Percentiles rank a stretch among this genome's conserved stretches.
Conservation (phyloP, 257 asterid genomes). For the Euphrasia confusa region DNA sequence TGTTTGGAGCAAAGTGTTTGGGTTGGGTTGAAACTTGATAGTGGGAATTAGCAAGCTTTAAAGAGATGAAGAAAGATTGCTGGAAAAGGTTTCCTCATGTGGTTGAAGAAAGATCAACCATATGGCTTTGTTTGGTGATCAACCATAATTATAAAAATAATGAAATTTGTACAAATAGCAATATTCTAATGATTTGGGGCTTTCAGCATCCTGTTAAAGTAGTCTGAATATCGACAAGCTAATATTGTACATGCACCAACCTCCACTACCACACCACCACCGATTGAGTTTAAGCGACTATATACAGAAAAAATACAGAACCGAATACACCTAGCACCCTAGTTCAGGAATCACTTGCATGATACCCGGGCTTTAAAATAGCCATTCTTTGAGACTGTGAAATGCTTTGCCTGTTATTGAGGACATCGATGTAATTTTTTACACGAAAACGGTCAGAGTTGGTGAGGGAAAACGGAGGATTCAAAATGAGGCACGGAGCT, state of each 20-base stretch:
- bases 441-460: slow-evolving; percentile 70
- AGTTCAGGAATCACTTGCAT: too few species aligned
- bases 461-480: slow-evolving; percentile 81
- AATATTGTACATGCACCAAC: not conserved
- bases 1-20: slow-evolving; percentile 14
- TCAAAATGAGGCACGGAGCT: slow-evolving; percentile 69
- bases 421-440: slow-evolving; percentile 57
- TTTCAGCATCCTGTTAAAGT: not conserved
- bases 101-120: slow-evolving; percentile 27
- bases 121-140: slow-evolving; percentile 36
- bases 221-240: not conserved
- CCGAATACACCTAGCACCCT: too few species aligned
- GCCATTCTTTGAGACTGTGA: slow-evolving; percentile 66
- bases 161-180: too few species aligned
- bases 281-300: not conserved
- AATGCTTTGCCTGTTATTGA: slow-evolving; percentile 61
- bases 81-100: slow-evolving; percentile 18
- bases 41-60: slow-evolving; percentile 18
- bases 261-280: too few species aligned
- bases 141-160: too few species aligned
- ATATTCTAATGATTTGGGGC: not conserved
- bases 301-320: slow-evolving; percentile 7
- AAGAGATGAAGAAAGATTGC: slow-evolving; percentile 29
- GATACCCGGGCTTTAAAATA: slow-evolving; percentile 11
- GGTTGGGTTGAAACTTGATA: not conserved